Evolutionary conservation across 106 monocot genomes (phyloP).

Genomic region (Dendrobium huoshanense): DNA sequence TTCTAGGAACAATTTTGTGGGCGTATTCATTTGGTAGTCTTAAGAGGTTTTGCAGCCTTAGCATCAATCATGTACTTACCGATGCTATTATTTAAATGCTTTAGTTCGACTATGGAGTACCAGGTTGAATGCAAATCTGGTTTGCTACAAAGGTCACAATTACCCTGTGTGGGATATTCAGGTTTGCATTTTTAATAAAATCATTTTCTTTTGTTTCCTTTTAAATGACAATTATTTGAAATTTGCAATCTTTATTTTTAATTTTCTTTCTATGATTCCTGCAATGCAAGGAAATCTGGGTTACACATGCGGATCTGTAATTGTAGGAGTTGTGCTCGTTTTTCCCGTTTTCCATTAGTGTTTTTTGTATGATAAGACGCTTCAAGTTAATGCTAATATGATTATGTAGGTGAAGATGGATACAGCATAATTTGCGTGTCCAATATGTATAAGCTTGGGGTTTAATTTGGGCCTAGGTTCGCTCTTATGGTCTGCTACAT

Average conservation of each 20-base stretch:
- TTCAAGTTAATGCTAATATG: background rate
- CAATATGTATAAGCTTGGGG: too few species aligned
- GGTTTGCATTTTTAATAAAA: conserved; percentile 31
- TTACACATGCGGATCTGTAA: background rate
- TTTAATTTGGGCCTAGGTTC: too few species aligned
- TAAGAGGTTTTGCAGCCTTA: background rate
- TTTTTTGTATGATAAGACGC: background rate
- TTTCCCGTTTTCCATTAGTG: background rate
- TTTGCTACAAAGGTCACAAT: conserved; percentile 95
- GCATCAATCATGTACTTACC: background rate
- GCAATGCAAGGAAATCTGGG: background rate
- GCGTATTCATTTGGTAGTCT: background rate
- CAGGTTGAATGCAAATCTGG: conserved; percentile 88
- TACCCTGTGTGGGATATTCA: conserved; percentile 99
- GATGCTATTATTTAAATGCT: conserved; percentile 16
- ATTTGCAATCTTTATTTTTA: background rate
- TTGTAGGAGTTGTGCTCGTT: background rate
- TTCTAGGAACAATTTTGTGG: background rate
- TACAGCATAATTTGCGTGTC: too few species aligned
- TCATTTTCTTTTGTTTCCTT: background rate
- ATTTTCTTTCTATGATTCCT: background rate
- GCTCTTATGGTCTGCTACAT: too few species aligned
- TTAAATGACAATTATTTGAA: background rate
- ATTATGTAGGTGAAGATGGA: background rate
- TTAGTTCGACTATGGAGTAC: conserved; percentile 94